phyloP scores from a whole-genome alignment of 2,329 filamentous ascomycete genomes.

The Colletotrichum gigasporum region DNA sequence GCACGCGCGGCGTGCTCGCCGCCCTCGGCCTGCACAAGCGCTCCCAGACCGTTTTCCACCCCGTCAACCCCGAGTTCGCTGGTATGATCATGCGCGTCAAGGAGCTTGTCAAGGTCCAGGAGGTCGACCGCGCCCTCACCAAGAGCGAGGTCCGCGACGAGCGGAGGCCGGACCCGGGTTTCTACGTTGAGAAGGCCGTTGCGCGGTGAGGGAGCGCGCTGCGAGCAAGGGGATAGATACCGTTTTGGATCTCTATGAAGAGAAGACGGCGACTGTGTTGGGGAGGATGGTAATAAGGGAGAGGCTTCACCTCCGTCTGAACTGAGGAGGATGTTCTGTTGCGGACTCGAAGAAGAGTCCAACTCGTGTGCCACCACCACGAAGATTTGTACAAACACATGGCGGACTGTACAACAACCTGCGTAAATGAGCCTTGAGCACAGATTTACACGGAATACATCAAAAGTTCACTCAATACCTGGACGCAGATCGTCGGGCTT shows the following conservation, averaged over 20 bases:
- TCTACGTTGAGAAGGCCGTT: slow-evolving; percentile 74
- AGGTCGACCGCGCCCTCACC: slow-evolving; percentile 74
- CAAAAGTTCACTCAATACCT: slow-evolving; percentile 10
- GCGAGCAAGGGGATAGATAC: no score
- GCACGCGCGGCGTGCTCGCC: slow-evolving; percentile 81
- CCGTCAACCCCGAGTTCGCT: slow-evolving; percentile 81
- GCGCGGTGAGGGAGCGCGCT: slow-evolving; percentile 44
- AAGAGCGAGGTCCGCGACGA: slow-evolving; percentile 75
- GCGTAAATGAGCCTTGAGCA: not conserved
- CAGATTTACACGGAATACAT: not conserved
- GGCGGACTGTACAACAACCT: slow-evolving; percentile 18
- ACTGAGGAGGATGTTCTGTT: no score
- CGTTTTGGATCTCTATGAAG: no score
- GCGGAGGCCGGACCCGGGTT: slow-evolving; percentile 81
- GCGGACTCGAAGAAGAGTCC: no score
- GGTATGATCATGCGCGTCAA: slow-evolving; percentile 96
- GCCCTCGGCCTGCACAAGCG: slow-evolving; percentile 88
- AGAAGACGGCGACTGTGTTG: no score
- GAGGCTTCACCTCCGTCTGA: no score
- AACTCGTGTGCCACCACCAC: slow-evolving; percentile 13
- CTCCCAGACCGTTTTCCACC: slow-evolving; percentile 88
- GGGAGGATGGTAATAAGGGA: no score
- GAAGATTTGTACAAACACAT: slow-evolving; percentile 17
- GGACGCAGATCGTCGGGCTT: not conserved
- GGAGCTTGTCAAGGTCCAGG: slow-evolving; percentile 84